Conservation (phyloP, 768 basidiomycete genomes). For the Macrolepiota fuliginosa region DNA sequence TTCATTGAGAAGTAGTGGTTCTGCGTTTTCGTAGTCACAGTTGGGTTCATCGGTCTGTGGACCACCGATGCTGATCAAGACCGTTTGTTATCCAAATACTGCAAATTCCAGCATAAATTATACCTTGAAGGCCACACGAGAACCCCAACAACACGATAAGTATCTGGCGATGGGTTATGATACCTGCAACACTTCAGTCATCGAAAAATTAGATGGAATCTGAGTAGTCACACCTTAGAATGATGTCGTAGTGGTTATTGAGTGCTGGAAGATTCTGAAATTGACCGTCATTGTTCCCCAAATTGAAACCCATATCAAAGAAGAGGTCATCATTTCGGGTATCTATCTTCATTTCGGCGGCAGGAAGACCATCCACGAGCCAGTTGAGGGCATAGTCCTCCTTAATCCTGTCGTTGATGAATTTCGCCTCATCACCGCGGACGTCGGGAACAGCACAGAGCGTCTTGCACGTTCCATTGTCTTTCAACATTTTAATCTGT, state of each 20-base stretch:
- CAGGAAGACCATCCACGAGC: constrained; percentile 92
- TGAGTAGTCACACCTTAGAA: constrained; percentile 52
- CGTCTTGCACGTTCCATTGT: constrained; percentile 70
- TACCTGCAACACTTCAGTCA: constrained; percentile 51
- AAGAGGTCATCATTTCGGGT: constrained; percentile 77
- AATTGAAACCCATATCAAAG: constrained; percentile 92
- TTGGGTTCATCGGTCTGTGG: constrained; percentile 46
- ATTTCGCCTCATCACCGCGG: constrained; percentile 71
- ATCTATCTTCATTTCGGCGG: constrained; percentile 90
- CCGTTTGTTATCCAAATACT: neutral
- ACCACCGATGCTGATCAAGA: constrained; percentile 55
- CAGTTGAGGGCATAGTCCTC: constrained; percentile 95
- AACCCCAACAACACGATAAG: constrained; percentile 90
- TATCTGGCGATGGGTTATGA: constrained; percentile 64
- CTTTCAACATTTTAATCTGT: constrained; percentile 80
- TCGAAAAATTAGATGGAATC: neutral
- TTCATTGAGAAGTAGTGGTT: constrained; percentile 62
- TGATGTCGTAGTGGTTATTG: constrained; percentile 93
- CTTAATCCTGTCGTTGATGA: constrained; percentile 87
- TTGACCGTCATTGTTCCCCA: constrained; percentile 71
- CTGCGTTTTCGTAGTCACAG: constrained; percentile 44
- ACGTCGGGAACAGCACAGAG: constrained; percentile 64
- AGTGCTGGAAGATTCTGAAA: constrained; percentile 62
- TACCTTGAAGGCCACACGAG: constrained; percentile 72
- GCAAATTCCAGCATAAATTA: neutral